Evolutionary conservation across 768 basidiomycete species (phyloP), one percentile per base, ranked within the genome.

Genomic region (Mycena vitilis): DNA sequence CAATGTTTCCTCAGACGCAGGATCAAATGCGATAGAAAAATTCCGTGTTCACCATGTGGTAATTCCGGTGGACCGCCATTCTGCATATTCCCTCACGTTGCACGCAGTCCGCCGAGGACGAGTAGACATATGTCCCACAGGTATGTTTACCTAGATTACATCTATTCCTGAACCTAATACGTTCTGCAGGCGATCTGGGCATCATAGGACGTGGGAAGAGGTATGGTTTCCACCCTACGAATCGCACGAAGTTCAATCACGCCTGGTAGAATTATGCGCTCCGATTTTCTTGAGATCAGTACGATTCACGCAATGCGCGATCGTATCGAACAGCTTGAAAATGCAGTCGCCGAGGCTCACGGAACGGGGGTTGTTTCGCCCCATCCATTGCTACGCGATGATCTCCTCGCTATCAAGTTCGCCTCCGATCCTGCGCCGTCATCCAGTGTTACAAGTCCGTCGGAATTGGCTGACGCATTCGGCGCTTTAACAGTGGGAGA

Each of bases 271-370:
- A 38, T 66, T 0, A 12, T 60, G 13, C 59, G 69, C n/a, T 57
- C 36, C 22, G 64, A 65, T 1, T 38, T 60, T 11, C 30, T 58
- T 0, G 54, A 58, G 20, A 30, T 66, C 5, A 59, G 52, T 25
- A 58, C 56, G 1, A 48, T 70, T 30, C 54, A 62, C 20, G 38
- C 37, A 15, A 66, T 62, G 69, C 60, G 60, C 2, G 56, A 62
- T 38, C 54, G 69, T 0, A 70, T 66, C 12, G 38, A 42, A 13
- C 9, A 66, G 18, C 69, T 70, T 18, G 64, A 66, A 49, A 55
- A 47, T 6, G 69, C 65, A 8, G 48, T 70, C 5, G 60, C 48
- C 8, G 36, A 38, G 18, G 53, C 60, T 1, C 58, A 67, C 38
- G 42, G 34, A 7, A 45, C n/a, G 2, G 44, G 36, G 45, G 49